These are phyloP conservation scores for Cymbopogon flexuosus DNA, from an alignment of 202 grass and related monocot species.

Conservation along the genomic window DNA sequence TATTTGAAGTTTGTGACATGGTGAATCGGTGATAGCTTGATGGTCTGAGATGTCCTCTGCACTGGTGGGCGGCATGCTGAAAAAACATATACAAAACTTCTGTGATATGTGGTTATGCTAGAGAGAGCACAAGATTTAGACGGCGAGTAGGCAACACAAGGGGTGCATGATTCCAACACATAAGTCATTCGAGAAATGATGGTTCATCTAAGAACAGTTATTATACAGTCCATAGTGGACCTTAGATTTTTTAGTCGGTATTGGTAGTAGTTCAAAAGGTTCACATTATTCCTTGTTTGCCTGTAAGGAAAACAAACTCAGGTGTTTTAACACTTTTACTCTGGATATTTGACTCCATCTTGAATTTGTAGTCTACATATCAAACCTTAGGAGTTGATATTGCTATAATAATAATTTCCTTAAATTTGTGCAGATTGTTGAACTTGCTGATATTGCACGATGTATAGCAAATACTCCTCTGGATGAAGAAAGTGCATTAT, in stretches of 20 bases:
- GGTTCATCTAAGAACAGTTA: neutral
- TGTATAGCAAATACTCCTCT: constrained; percentile 82
- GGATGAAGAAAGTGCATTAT: constrained; percentile 88
- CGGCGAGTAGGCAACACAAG: neutral
- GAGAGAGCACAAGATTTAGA: neutral
- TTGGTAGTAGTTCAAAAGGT: constrained; percentile 3
- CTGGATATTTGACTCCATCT: constrained; percentile 4
- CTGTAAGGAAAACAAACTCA: constrained; percentile 4
- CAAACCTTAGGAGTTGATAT: neutral
- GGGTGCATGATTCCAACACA: neutral
- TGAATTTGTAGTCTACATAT: neutral
- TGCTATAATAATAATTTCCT: constrained; percentile 21
- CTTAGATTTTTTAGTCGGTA: neutral
- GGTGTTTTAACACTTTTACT: neutral
- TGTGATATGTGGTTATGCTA: neutral
- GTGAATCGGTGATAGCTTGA: neutral
- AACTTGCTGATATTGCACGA: constrained; percentile 98
- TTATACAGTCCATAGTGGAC: neutral
- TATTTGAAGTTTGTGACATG: constrained; percentile 14
- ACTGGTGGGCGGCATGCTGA: neutral
- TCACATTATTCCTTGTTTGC: neutral
- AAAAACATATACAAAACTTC: neutral
- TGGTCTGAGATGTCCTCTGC: neutral
- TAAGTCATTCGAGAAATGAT: neutral
- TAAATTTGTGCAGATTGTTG: constrained; percentile 66